Evolutionary conservation across 441 rosid genomes (phyloP).

Genomic region (Adansonia gregorii): DNA sequence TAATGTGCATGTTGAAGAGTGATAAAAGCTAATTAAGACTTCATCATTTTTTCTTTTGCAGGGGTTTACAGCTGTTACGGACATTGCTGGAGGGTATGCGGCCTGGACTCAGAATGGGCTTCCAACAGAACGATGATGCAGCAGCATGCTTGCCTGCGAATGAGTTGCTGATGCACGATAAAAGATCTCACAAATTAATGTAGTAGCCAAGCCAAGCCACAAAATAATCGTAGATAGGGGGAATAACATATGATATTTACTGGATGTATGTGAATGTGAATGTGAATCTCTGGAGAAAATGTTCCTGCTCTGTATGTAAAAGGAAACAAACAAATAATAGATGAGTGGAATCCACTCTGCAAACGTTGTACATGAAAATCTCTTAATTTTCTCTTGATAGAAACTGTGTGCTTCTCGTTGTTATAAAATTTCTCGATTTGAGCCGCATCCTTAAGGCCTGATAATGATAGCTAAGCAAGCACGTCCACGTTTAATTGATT

Average conservation of each 20-base stretch:
- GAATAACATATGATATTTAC: neutral
- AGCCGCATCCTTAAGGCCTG: neutral
- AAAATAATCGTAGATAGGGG: neutral
- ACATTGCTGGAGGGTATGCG: conserved; percentile 80
- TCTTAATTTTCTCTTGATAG: neutral
- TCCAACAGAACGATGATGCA: conserved; percentile 54
- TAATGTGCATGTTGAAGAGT: neutral
- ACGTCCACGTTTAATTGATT: too few relatives aligned
- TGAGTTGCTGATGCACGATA: neutral
- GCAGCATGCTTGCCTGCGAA: neutral
- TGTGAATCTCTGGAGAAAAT: neutral
- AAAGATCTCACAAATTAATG: conserved; percentile 1
- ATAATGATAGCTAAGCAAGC: too few relatives aligned
- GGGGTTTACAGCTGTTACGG: conserved; percentile 74
- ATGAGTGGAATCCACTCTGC: neutral
- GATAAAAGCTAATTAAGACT: neutral
- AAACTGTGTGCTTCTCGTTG: too few relatives aligned
- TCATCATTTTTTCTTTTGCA: conserved; percentile 34
- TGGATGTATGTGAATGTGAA: neutral
- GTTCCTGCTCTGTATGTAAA: neutral
- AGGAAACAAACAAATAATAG: neutral
- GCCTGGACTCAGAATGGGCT: conserved; percentile 80
- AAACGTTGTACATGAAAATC: neutral
- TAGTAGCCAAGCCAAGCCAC: neutral
- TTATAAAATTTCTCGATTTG: neutral